Evolutionary conservation across 495 filamentous ascomycete species (phyloP), one percentile per base, ranked within the genome.

Genomic region (Penicillium subrubescens): DNA sequence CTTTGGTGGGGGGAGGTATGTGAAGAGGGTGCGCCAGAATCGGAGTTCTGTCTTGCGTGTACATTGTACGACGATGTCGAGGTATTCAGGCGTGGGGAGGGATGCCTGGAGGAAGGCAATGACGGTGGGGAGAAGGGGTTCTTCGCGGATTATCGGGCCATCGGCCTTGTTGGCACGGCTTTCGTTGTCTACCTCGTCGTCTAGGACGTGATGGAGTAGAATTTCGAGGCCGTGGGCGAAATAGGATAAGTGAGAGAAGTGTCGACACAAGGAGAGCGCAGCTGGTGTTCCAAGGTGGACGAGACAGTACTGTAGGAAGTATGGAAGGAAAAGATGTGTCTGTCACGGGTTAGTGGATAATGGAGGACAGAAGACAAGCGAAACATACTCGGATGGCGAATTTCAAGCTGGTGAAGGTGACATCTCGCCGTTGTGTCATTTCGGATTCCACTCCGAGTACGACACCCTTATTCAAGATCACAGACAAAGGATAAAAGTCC

Each of bases 31-130:
- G 31, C 90, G 89, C 96, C 96, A 99, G 23, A 90, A 96, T 31
- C 94, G 88, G 8, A 97, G 87, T 68, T 99, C 96, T 0, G 96
- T 99, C 77, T 99, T 98, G 23, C 96, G 89, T 0, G 95, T 97
- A 75, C 96, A 99, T 79, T 97, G 94, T 1, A 99, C 93, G 6
- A 99, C 88, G 60, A 97, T 93, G 72, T 98, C 95, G 34, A 98
- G 87, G 63, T 97, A 98, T 14, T 77, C 75, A 12, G 69, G 72
- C 55, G 92, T 82, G 31, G 90, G 89, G 65, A 97, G 96, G 0
- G 91, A 92, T 0, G 93, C 93, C 58, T 83, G 79, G 4, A 99
- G 84, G 63, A 98, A 95, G 0, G 90, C 90, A 23, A 98, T 87
- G 8, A 97, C 92, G 27, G 86, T 88, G 1, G 96, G 95, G 6